Percentiles rank a stretch among this genome's conserved stretches.
phyloP scores from a whole-genome alignment of 2,329 filamentous ascomycete species.

The Epichloe amarillans region DNA sequence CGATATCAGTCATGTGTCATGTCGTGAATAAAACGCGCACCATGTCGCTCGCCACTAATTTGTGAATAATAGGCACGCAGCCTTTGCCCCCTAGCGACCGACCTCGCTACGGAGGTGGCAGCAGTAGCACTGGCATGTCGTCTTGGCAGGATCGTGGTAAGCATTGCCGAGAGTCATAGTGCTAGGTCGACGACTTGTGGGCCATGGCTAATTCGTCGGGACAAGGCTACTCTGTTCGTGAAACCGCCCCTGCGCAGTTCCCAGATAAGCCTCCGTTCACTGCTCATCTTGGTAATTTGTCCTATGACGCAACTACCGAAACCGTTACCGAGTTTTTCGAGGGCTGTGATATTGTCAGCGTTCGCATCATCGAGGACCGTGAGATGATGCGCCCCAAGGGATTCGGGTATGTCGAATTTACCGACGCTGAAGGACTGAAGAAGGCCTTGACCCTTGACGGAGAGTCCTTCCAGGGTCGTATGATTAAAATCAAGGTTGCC shows the following conservation, averaged over 20 bases:
- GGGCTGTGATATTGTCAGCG: constrained; percentile 73
- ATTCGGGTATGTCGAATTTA: constrained; percentile 96
- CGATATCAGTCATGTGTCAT: neutral
- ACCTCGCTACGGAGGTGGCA: constrained; percentile 19
- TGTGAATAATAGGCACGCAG: constrained; percentile 35
- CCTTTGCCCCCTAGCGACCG: constrained; percentile 39
- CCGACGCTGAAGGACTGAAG: constrained; percentile 75
- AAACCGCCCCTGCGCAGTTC: constrained; percentile 58
- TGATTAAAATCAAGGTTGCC: constrained; percentile 86
- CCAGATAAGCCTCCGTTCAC: constrained; percentile 90
- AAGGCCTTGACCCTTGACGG: constrained; percentile 77
- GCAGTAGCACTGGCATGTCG: constrained; percentile 18
- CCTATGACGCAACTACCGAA: constrained; percentile 79
- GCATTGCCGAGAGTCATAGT: constrained; percentile 6
- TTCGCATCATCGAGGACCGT: constrained; percentile 95
- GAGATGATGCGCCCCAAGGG: constrained; percentile 86
- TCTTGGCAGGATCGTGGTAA: constrained; percentile 32
- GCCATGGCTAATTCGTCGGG: constrained; percentile 9
- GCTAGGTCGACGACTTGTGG: neutral
- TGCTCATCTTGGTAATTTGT: constrained; percentile 90
- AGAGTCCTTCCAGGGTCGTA: constrained; percentile 71
- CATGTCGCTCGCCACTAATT: neutral
- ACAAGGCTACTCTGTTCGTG: constrained; percentile 48
- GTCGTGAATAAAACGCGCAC: neutral
- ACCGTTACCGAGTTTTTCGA: constrained; percentile 78